These are phyloP conservation scores for Hemileccinum rubropunctum DNA, from an alignment of 768 basidiomycete species.

Conservation along the genomic window DNA sequence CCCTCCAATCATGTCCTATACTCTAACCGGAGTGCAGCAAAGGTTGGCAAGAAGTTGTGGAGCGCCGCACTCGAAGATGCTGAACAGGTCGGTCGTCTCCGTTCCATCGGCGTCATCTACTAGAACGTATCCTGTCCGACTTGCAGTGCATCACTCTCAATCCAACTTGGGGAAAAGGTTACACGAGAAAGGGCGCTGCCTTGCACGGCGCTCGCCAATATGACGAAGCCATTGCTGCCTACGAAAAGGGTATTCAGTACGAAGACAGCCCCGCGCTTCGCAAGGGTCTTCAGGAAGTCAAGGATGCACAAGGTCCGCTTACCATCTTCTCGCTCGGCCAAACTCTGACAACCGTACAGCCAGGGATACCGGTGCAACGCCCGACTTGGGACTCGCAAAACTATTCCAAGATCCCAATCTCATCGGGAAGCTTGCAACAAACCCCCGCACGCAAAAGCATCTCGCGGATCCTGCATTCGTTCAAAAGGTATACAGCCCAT, in stretches of 20 bases:
- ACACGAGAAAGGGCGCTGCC: constrained; percentile 89
- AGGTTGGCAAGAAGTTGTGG: constrained; percentile 83
- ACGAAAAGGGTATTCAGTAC: constrained; percentile 75
- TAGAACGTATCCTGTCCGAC: background rate
- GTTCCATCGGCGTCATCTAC: constrained; percentile 1
- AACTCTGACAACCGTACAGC: constrained; percentile 21
- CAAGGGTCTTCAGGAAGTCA: constrained; percentile 88
- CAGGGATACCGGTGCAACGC: constrained; percentile 36
- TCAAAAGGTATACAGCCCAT: constrained; percentile 46
- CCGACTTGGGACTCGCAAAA: constrained; percentile 64
- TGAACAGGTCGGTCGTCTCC: constrained; percentile 63
- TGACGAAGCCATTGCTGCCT: constrained; percentile 81
- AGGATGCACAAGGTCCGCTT: constrained; percentile 71
- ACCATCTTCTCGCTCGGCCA: background rate
- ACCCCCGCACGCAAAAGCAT: constrained; percentile 83
- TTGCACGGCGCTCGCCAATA: constrained; percentile 78
- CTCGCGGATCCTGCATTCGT: constrained; percentile 83
- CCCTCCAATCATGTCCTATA: constrained; percentile 83
- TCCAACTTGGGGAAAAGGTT: constrained; percentile 86
- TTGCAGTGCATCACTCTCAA: constrained; percentile 74
- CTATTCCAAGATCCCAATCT: constrained; percentile 85
- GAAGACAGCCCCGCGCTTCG: constrained; percentile 81
- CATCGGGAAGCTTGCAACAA: constrained; percentile 77
- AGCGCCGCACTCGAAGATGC: constrained; percentile 79
- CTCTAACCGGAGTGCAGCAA: constrained; percentile 90